Percentiles rank a stretch among this genome's conserved stretches.
Evolutionary conservation across 495 filamentous ascomycete species (phyloP).

Genomic region (Aspergillus coremiiformis): DNA sequence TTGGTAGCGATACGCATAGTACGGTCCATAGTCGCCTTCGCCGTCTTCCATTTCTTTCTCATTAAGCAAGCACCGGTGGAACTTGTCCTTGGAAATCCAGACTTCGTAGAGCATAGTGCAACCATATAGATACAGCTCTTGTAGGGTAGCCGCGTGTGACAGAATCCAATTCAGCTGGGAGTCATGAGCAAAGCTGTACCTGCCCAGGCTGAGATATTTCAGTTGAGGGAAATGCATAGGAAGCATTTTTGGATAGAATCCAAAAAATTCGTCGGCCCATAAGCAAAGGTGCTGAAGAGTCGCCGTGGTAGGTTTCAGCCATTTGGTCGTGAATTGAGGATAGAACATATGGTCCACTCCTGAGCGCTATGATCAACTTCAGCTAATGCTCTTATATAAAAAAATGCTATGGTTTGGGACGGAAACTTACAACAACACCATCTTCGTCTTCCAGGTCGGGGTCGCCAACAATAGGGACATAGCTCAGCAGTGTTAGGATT

Average conservation of each 20-base stretch:
- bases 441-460: no score
- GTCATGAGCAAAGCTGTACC: constrained; percentile 21
- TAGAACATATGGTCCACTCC: constrained; percentile 12
- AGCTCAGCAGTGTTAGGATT: no score
- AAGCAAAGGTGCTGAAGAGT: constrained; percentile 22
- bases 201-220: constrained; percentile 17
- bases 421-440: no score
- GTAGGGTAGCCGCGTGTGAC: constrained; percentile 12
- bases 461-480: no score
- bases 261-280: constrained; percentile 16
- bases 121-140: constrained; percentile 20
- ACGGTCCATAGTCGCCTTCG: background rate
- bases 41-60: background rate
- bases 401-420: no score
- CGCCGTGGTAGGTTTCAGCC: constrained; percentile 16
- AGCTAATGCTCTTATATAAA: no score
- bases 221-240: constrained; percentile 20
- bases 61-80: background rate
- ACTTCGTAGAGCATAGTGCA: constrained; percentile 14
- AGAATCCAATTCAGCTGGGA: constrained; percentile 24
- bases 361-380: no score
- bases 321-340: constrained; percentile 8
- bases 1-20: constrained; percentile 2
- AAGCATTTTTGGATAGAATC: constrained; percentile 17
- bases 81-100: background rate